Conservation (phyloP, 768 basidiomycete genomes). For the Boletus patriciae region DNA sequence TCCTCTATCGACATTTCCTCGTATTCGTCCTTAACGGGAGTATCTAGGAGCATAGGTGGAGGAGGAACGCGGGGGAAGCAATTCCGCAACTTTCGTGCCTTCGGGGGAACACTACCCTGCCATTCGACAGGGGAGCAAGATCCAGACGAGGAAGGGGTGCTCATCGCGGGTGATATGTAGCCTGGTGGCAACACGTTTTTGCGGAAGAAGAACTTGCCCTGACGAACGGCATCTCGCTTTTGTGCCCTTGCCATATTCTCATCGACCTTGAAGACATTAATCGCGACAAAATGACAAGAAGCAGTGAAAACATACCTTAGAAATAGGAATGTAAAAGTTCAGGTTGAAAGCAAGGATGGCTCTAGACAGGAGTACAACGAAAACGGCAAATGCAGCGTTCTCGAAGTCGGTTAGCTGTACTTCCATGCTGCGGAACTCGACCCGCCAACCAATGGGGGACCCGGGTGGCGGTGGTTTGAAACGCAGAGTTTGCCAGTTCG, state of each 20-base stretch:
- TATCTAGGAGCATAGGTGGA: slow-evolving; percentile 53
- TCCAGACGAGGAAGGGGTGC: slow-evolving; percentile 46
- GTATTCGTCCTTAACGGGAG: slow-evolving; percentile 76
- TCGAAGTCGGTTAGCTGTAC: slow-evolving; percentile 99
- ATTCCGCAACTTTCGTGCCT: slow-evolving; percentile 68
- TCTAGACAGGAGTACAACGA: slow-evolving; percentile 90
- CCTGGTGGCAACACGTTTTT: slow-evolving; percentile 75
- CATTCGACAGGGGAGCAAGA: slow-evolving; percentile 38
- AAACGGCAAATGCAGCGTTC: slow-evolving; percentile 95
- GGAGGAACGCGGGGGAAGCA: slow-evolving; percentile 58
- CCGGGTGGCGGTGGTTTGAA: slow-evolving; percentile 98
- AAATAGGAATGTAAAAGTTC: slow-evolving; percentile 96
- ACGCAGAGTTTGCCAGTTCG: slow-evolving; percentile 98
- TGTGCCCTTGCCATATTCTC: slow-evolving; percentile 96
- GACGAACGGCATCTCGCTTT: slow-evolving; percentile 67
- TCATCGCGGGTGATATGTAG: slow-evolving; percentile 37
- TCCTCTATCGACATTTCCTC: slow-evolving; percentile 91
- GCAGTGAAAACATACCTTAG: slow-evolving; percentile 58
- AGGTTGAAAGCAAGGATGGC: slow-evolving; percentile 89
- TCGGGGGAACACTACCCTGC: slow-evolving; percentile 39
- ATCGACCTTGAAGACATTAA: slow-evolving; percentile 66
- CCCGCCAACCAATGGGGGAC: slow-evolving; percentile 94
- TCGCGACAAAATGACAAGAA: neutral
- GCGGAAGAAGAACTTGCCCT: slow-evolving; percentile 87
- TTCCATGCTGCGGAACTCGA: slow-evolving; percentile 99